Evolutionary conservation across 2,329 filamentous ascomycete species (phyloP), one percentile per base, ranked within the genome.

Genomic region (Colletotrichum higginsianum): DNA sequence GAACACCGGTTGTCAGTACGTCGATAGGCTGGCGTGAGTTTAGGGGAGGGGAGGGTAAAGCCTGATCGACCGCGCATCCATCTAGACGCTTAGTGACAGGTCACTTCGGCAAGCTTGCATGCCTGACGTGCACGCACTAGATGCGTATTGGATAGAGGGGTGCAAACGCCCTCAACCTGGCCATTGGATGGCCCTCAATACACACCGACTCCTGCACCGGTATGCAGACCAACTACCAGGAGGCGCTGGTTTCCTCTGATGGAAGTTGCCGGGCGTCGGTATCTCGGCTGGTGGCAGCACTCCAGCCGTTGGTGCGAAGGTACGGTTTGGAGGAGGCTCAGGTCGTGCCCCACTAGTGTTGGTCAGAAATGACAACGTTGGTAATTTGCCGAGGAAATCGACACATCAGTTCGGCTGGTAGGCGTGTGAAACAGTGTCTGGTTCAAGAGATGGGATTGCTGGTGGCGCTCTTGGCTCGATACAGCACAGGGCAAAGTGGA

Each of bases 51-150:
- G 30, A 35, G 30, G 30, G 30, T 35, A 71, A 52, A 53, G 44
- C 47, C 16, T 63, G 68, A 71, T 68, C 68, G 58, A 47, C 68
- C 40, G 44, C 35, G 58, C 65, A 71, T 71, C 53, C 68, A 47
- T 55, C 30, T 63, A 35, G 30, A 11, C 30, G 16, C 23, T 35
- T 49, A 23, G 38, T 68, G 68, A 68, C 65, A 71, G 50, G 46
- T 71, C 68, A 71, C 47, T 55, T 68, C 65, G 52, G 52, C 53
- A 46, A 23, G 49, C 38, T 62, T 61, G 50, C 64, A 57, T 61
- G 63, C 18, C 18, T 26, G 16, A 35, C 18, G 42, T 53, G 57
- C 65, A 63, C 52, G 40, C 58, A 53, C 40, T 23, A 50, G 44
- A 52, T 58, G 49, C 21, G 38, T 21, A 44, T 53, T 44, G 42